phyloP scores from a whole-genome alignment of 192 early-diverging fungal species.

The Rhizophagus prolifer region DNA sequence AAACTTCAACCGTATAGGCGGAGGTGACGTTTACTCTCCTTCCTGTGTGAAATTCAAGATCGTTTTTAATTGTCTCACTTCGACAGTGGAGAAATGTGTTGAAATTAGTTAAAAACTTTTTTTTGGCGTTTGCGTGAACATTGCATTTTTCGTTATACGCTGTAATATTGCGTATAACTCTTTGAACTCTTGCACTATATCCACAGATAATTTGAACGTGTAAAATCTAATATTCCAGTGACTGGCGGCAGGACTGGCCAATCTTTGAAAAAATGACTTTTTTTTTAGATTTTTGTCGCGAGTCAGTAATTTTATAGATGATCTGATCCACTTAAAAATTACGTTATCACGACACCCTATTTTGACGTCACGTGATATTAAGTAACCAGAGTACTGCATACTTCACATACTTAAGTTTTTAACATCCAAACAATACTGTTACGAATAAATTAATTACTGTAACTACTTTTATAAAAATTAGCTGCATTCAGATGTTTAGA shows the following conservation, averaged over 20 bases:
- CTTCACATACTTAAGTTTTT: no score
- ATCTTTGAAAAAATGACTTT: no score
- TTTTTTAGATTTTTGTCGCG: no score
- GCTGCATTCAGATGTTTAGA: slow-evolving; percentile 14
- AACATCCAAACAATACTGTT: no score
- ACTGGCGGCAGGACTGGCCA: no score
- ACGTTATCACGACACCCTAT: no score
- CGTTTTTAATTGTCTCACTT: not conserved
- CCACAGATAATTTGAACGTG: not conserved
- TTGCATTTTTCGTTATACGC: not conserved
- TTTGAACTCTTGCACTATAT: not conserved
- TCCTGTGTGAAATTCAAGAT: not conserved
- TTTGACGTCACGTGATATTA: no score
- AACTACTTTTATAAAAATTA: no score
- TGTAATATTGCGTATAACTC: not conserved
- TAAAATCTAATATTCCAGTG: not conserved
- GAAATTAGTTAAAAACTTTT: not conserved
- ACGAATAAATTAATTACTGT: no score
- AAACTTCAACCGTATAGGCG: not conserved
- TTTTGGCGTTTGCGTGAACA: not conserved
- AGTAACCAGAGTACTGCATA: no score
- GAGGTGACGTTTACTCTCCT: not conserved
- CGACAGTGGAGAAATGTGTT: not conserved
- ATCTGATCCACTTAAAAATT: no score
- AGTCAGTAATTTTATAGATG: no score